phyloP scores from a whole-genome alignment of 371 early-diverging fungal species.

The Actinomucor elegans region DNA sequence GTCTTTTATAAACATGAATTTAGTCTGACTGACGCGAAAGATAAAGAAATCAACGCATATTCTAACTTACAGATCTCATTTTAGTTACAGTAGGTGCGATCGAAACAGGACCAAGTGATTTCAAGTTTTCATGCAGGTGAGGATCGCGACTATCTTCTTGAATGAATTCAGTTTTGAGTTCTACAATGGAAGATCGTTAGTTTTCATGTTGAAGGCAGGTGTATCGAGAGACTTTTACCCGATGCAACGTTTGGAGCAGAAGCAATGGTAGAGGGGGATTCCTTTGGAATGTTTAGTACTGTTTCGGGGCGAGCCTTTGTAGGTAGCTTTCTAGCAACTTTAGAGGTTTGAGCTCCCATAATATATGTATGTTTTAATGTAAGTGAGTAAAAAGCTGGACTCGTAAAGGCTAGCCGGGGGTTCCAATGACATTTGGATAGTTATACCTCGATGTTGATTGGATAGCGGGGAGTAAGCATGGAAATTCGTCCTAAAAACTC shows the following conservation, averaged over 20 bases:
- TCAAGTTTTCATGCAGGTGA: conserved; percentile 35
- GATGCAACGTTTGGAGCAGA: background rate
- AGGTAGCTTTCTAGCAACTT: conserved; percentile 40
- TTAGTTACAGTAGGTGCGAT: conserved; percentile 35
- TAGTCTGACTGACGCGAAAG: no score
- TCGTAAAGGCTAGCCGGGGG: no score
- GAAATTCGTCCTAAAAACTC: no score
- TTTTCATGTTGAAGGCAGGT: no score
- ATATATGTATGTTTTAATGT: conserved; percentile 1
- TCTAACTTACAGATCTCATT: conserved; percentile 32
- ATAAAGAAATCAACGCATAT: no score
- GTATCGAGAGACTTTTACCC: background rate
- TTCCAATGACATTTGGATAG: no score
- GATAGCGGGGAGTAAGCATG: no score
- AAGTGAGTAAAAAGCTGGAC: no score
- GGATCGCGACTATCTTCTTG: conserved; percentile 40
- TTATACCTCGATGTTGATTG: no score
- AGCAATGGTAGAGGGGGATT: conserved; percentile 32
- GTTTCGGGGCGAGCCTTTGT: conserved; percentile 33
- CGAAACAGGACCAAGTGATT: conserved; percentile 35
- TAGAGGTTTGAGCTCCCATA: conserved; percentile 50
- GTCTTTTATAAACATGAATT: conserved; percentile 26
- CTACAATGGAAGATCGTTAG: background rate
- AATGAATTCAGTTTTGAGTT: conserved; percentile 24
- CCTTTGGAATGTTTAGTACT: conserved; percentile 22